Conservation (phyloP, 768 basidiomycete genomes). For the Xerocomellus dryophilus region DNA sequence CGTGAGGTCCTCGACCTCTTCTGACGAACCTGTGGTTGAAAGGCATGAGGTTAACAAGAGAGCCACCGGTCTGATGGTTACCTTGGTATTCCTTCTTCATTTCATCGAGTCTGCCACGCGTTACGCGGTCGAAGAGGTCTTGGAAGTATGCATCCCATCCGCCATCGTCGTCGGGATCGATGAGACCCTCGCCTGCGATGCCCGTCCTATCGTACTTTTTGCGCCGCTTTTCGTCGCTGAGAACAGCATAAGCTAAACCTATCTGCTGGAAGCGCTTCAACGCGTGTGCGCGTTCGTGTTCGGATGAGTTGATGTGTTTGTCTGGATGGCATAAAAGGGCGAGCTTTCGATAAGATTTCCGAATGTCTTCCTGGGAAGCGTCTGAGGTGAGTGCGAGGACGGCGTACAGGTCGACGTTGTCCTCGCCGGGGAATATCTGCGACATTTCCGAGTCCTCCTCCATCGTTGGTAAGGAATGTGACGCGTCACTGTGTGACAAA, state of each 20-base stretch:
- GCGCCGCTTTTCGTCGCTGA: conserved; percentile 74
- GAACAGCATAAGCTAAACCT: conserved; percentile 89
- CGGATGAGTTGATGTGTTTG: conserved; percentile 67
- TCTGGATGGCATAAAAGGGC: conserved; percentile 89
- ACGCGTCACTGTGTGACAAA: conserved; percentile 2
- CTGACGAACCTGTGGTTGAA: conserved; percentile 62
- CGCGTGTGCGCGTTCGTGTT: conserved; percentile 61
- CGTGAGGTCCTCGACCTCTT: conserved; percentile 80
- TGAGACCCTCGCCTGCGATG: conserved; percentile 73
- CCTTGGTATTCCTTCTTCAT: conserved; percentile 96
- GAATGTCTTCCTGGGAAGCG: conserved; percentile 66
- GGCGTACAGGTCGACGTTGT: conserved; percentile 72
- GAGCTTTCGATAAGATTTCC: conserved; percentile 78
- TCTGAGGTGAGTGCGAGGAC: conserved; percentile 57
- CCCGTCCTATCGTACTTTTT: conserved; percentile 84
- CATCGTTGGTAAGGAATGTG: conserved; percentile 39
- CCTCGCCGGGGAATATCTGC: conserved; percentile 75
- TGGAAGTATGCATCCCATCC: conserved; percentile 94
- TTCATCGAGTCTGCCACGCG: conserved; percentile 82
- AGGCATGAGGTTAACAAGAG: not conserved
- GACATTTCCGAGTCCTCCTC: conserved; percentile 64
- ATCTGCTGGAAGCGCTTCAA: conserved; percentile 87
- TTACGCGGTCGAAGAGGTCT: conserved; percentile 83
- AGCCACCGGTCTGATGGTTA: not conserved
- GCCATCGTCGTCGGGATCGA: conserved; percentile 73